Base-by-base conservation (phyloP, 2,329 filamentous ascomycete species). In the Falciphora oryzae region DNA sequence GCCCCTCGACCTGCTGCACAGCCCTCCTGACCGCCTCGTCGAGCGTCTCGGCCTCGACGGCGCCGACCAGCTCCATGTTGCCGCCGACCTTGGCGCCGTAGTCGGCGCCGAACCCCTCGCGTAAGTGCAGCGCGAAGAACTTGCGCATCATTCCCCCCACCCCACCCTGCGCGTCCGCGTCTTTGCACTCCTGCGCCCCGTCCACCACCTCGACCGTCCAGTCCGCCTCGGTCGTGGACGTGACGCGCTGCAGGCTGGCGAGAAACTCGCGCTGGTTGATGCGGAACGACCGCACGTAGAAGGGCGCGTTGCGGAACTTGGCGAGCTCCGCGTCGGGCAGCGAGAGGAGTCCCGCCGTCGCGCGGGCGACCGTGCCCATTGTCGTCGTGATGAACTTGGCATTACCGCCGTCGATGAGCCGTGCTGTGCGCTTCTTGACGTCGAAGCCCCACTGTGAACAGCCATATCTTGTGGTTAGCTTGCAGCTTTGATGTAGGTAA, bases 181-280 rank as follows among this genome's bases (percentile, higher is more conserved):
- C 28, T 14, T 31, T 27, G 7, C n/a, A 31, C 29, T 13, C 29
- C 31, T n/a, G 18, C 59, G n/a, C 18, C 18, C 38, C 22, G 28
- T 63, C 61, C 44, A 63, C 50, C 50, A 32, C 50, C n/a, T 63
- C 76, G 64, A 91, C 80, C 2, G 71, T 79, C 88, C 88, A 91
- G 69, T 90, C 87, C 0, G 73, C 74, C 56, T 87, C 83, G 1
- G 75, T 82, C 0, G 82, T 85, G 0, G 81, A 81, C 0, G 83
- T 83, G 4, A 87, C 86, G 0, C 83, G 81, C 69, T 87, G 79
- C 16, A 88, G 74, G n/a, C 81, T 82, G 56, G 83, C 81, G 64
- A 91, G 79, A 77, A 91, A 90, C 13, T 91, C 87, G 14, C 80
- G 79, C 73, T 91, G 89, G 65, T 75, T 85, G 66, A 87, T 68